These are phyloP conservation scores for Leccinum variabile DNA, from an alignment of 1,284 basidiomycete genomes.

Conservation along the genomic window DNA sequence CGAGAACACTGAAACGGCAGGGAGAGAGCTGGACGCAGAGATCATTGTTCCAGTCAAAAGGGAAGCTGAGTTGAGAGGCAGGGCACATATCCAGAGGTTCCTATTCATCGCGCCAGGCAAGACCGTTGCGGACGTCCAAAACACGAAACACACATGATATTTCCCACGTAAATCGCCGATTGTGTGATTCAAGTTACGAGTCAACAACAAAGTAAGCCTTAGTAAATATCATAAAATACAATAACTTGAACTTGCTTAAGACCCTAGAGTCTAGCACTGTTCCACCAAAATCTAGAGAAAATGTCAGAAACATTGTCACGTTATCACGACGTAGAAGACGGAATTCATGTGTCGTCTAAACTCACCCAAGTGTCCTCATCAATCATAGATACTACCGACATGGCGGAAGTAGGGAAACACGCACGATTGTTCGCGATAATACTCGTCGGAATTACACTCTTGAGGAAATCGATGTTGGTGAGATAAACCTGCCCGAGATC, in stretches of 20 bases:
- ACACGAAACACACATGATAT: no score
- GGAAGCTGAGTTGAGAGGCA: no score
- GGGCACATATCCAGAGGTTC: no score
- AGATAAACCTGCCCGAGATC: conserved; percentile 90
- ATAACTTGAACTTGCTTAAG: no score
- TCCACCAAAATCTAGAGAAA: not conserved
- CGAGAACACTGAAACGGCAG: conserved; percentile 73
- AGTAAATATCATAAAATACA: no score
- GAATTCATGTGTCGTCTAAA: not conserved
- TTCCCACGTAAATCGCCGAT: no score
- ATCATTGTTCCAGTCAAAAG: conserved; percentile 47
- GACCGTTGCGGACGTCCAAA: no score
- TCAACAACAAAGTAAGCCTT: no score
- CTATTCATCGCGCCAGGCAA: no score
- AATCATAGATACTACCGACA: conserved; percentile 23
- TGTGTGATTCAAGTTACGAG: no score
- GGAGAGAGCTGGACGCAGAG: conserved; percentile 88
- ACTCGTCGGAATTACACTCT: conserved; percentile 91
- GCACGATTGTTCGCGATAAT: conserved; percentile 78
- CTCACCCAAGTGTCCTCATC: conserved; percentile 24
- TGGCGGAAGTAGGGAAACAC: conserved; percentile 27
- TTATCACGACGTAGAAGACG: not conserved
- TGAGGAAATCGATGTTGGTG: conserved; percentile 61
- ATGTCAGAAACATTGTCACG: not conserved
- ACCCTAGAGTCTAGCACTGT: not conserved